Evolutionary conservation across 2,329 filamentous ascomycete species (phyloP), one percentile per base, ranked within the genome.

Genomic region (Trichoderma arundinaceum): DNA sequence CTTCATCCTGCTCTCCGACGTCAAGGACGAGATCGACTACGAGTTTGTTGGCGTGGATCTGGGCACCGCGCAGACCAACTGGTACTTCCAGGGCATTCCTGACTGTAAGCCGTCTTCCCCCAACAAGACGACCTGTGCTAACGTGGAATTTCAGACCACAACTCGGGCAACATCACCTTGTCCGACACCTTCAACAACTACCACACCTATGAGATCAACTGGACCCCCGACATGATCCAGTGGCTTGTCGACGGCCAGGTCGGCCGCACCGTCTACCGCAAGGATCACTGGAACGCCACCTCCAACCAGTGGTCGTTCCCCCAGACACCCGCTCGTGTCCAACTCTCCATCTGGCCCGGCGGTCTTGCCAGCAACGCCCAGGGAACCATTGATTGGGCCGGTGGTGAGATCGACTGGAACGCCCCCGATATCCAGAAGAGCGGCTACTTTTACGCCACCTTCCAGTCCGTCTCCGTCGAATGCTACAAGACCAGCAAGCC

Each of bases 21-120:
- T 96, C 74, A 96, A 97, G 84, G 95, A 99, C 75, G 95, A 99
- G 79, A 97, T 99, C 73, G 95, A 99, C 81, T 98, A 92, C 76
- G 95, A 99, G 78, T 98, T 91, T 77, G 86, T 99, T 63, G 95
- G 95, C 70, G 86, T 86, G 51, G 92, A 97, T 74, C 82, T 96
- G 68, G 75, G 82, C 53, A 86, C 84, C 68, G 92, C 90, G 17
- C 94, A 99, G 82, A 95, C 93, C 76, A 99, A 99, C 82, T 99
- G 89, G 83, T 99, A 97, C 81, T 97, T 90, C 81, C 94, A 97
- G 81, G 95, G 95, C 74, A 90, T 97, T 69, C 90, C 92, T 44
- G 85, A 94, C 77, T 98, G 92, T 96, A 83, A 83, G 58, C 5
- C 35, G 52, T 38, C 15, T 10, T 4, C 12, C 15, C 46, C 28